These are phyloP conservation scores for Plantago lanceolata DNA, from an alignment of 305 asterid genomes.

Conservation along the genomic window DNA sequence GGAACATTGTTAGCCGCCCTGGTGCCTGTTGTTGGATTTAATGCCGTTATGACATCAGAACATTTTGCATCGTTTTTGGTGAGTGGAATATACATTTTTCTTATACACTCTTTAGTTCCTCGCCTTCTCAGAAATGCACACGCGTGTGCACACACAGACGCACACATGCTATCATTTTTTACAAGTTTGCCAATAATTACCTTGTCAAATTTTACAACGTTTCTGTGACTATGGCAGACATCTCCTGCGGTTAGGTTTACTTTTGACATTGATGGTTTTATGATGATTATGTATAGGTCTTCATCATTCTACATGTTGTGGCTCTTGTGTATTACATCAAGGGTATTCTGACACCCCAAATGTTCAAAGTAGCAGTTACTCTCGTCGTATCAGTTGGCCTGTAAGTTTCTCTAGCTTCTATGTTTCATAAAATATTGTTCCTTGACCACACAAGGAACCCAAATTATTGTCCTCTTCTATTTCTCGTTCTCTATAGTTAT, in stretches of 20 bases:
- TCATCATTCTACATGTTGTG: slow-evolving; percentile 75
- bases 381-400: slow-evolving; percentile 71
- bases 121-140: background rate
- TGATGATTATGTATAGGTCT: slow-evolving; percentile 53
- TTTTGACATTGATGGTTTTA: slow-evolving; percentile 17
- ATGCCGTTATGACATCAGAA: slow-evolving; percentile 94
- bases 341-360: slow-evolving; percentile 77
- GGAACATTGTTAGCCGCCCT: slow-evolving; percentile 84
- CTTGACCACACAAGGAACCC: slow-evolving; percentile 15
- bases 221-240: slow-evolving; percentile 9
- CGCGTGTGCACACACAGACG: background rate
- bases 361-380: slow-evolving; percentile 92
- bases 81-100: slow-evolving; percentile 28
- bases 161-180: background rate
- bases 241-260: background rate
- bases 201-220: background rate
- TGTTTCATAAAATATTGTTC: slow-evolving; percentile 14
- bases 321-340: slow-evolving; percentile 81
- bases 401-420: slow-evolving; percentile 46
- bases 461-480: slow-evolving; percentile 10
- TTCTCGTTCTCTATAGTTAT: background rate
- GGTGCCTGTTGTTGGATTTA: slow-evolving; percentile 97
- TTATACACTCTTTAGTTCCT: background rate
- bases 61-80: slow-evolving; percentile 95
- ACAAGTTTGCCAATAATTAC: no score